Evolutionary conservation across 805 yeast species (phyloP).

Genomic region (Candida argentea): DNA sequence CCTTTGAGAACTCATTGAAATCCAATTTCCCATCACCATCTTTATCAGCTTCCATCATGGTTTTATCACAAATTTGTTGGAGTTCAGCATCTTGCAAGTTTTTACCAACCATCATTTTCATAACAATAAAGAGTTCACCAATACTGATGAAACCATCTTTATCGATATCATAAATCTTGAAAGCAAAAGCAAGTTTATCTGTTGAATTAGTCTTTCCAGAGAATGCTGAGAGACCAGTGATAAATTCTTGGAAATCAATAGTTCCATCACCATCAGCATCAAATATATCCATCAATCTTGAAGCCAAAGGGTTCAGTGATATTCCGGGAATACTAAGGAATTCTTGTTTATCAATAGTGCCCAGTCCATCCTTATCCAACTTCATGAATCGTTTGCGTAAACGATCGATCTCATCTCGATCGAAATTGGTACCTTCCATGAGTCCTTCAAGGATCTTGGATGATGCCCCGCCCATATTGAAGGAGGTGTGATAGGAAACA

Average conservation of each 20-base stretch:
- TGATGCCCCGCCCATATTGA: slow-evolving; percentile 52
- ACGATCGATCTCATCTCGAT: slow-evolving; percentile 84
- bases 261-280: slow-evolving; percentile 90
- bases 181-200: slow-evolving; percentile 82
- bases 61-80: slow-evolving; percentile 95
- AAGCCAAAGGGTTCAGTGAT: slow-evolving; percentile 79
- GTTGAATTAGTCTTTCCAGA: slow-evolving; percentile 72
- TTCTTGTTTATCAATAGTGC: slow-evolving; percentile 84
- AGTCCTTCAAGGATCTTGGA: slow-evolving; percentile 57
- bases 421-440: slow-evolving; percentile 78
- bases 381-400: slow-evolving; percentile 91
- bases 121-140: slow-evolving; percentile 85
- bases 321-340: slow-evolving; percentile 91
- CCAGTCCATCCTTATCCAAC: slow-evolving; percentile 84
- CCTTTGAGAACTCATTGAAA: slow-evolving; percentile 77
- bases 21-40: slow-evolving; percentile 83
- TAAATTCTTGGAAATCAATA: slow-evolving; percentile 92
- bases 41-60: slow-evolving; percentile 83
- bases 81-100: slow-evolving; percentile 78
- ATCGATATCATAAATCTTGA: slow-evolving; percentile 91
- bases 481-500: no score
- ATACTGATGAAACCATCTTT: slow-evolving; percentile 91
- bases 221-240: slow-evolving; percentile 77
- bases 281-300: slow-evolving; percentile 85
- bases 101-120: slow-evolving; percentile 95